Base-by-base conservation (phyloP, 2,329 filamentous ascomycete genomes). In the Byssochlamys sp. region DNA sequence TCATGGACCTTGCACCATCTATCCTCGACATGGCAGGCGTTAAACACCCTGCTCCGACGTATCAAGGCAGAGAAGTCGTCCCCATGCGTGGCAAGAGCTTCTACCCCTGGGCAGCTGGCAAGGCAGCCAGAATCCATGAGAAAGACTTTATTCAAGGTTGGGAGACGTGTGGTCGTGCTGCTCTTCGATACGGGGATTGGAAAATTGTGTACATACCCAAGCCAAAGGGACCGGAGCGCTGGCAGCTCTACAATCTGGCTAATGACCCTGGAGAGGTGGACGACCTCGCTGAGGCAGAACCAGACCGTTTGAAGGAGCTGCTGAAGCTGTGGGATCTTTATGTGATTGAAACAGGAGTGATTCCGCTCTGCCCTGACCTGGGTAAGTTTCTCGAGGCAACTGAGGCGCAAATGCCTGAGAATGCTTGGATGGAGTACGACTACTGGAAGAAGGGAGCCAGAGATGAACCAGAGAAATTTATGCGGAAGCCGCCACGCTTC, bases 351-450 rank as follows among this genome's bases (percentile, higher is more conserved):
- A 82, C 79, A 0, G 82, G 82, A 2, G 81, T 85, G 1, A 74
- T 84, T n/a, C 81, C 82, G 27, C 69, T 85, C 48, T 80, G 79
- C 54, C 83, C 81, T 1, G 82, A 81, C 60, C 67, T 85, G 50
- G 83, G 83, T 0, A 71, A 78, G 2, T 85, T 80, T 72, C 72
- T 86, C 55, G 80, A 80, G 57, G 82, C 81, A 0, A 83, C 80
- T 63, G 83, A 86, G 68, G 82, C 80, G 59, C 82, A 85, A 74
- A 85, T 85, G 83, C 80, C 80, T 0, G 82, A 86, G 67, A 83
- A 85, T 65, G 81, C 79, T 5, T 85, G 82, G 83, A 84, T 85
- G 71, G 82, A 85, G 70, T 84, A 84, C 67, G 81, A 85, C 68
- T 85, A 85, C 61, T 86, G 82, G 82, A 80, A 81, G 59, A 73